A percentile compares a stretch with the other conserved stretches of the same genome.
Evolutionary conservation across 2,329 filamentous ascomycete genomes (phyloP).

Genomic region (Claviceps pazoutovae): DNA sequence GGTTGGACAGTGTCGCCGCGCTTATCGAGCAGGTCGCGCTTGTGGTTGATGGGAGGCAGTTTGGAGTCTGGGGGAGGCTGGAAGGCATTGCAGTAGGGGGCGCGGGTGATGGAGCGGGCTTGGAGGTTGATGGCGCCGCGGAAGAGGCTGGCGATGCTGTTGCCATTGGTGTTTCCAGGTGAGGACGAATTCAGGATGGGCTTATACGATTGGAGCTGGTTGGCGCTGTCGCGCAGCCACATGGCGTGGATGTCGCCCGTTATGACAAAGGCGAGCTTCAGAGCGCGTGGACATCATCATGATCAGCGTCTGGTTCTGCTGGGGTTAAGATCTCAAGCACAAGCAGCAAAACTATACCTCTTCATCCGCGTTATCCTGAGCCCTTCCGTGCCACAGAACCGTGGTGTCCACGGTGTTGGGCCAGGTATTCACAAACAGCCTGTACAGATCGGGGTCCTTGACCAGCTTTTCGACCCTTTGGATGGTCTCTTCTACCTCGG

Average conservation of each 20-base stretch:
- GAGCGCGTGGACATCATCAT: background rate
- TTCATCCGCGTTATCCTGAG: slow-evolving; percentile 42
- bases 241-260: slow-evolving; percentile 86
- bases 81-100: slow-evolving; percentile 88
- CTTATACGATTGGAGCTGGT: slow-evolving; percentile 64
- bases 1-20: slow-evolving; percentile 47
- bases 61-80: slow-evolving; percentile 66
- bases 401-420: slow-evolving; percentile 66
- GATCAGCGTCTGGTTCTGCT: background rate
- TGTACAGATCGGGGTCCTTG: slow-evolving; percentile 60
- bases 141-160: slow-evolving; percentile 48
- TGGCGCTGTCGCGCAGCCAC: slow-evolving; percentile 81
- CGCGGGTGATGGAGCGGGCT: slow-evolving; percentile 51
- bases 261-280: slow-evolving; percentile 59
- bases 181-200: slow-evolving; percentile 42
- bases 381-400: slow-evolving; percentile 51
- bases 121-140: slow-evolving; percentile 67
- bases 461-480: slow-evolving; percentile 51
- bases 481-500: slow-evolving; percentile 64
- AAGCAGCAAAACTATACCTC: slow-evolving; percentile 25
- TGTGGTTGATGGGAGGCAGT: slow-evolving; percentile 7
- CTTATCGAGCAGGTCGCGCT: slow-evolving; percentile 9
- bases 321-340: no score
- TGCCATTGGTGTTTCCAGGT: slow-evolving; percentile 3
- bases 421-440: slow-evolving; percentile 58